A percentile compares a stretch with the other conserved stretches of the same genome.
These are phyloP conservation scores for Carpinus fangiana DNA, from an alignment of 306 rosid species.

Conservation along the genomic window DNA sequence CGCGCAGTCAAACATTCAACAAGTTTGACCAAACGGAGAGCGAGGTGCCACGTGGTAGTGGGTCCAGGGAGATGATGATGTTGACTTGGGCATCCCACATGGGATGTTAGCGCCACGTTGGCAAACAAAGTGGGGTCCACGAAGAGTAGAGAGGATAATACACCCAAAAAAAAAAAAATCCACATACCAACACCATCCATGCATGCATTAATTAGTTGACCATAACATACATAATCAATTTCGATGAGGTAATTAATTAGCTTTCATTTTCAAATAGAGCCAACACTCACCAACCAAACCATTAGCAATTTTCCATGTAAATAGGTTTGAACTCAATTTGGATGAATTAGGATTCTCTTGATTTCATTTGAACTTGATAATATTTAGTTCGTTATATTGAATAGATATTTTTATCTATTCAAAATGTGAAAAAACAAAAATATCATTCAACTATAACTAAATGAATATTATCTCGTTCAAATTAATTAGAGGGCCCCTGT, in stretches of 20 bases:
- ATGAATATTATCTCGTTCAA: too few relatives aligned
- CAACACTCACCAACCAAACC: neutral
- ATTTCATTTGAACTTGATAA: too few relatives aligned
- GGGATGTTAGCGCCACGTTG: conserved; percentile 27
- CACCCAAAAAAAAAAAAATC: neutral
- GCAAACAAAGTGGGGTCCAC: neutral
- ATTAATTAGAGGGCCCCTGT: too few relatives aligned
- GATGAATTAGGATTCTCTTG: too few relatives aligned
- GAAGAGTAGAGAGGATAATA: neutral
- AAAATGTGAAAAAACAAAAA: too few relatives aligned
- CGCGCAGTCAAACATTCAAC: conserved; percentile 1
- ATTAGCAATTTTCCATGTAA: too few relatives aligned
- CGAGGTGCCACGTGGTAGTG: conserved; percentile 28
- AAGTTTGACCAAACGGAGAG: conserved; percentile 13
- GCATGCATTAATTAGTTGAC: conserved; percentile 34
- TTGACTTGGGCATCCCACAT: conserved; percentile 35
- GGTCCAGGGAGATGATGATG: conserved; percentile 12
- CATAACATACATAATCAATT: neutral
- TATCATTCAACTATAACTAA: too few relatives aligned
- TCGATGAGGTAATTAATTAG: neutral
- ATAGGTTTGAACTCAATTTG: too few relatives aligned
- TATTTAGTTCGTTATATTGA: too few relatives aligned
- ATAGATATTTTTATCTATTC: too few relatives aligned
- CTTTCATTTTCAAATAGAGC: neutral
- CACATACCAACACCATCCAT: neutral